phyloP scores from a whole-genome alignment of 2,329 filamentous ascomycete genomes.

The Phyllosticta capitalensis region DNA sequence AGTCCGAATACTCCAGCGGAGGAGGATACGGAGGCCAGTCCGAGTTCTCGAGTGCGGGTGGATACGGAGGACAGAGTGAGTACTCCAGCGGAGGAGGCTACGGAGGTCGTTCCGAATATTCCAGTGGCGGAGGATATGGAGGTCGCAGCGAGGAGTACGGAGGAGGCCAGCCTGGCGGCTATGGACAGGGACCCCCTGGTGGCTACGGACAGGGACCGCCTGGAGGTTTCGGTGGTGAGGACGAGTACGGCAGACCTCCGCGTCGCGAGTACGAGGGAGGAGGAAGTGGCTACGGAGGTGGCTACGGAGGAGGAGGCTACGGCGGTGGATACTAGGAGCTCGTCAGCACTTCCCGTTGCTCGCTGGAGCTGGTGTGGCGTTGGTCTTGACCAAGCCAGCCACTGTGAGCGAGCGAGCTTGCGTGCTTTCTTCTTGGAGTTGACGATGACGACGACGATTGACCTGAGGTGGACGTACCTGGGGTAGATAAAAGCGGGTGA shows the following conservation, averaged over 20 bases:
- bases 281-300: neutral
- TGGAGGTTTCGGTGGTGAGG: constrained; percentile 8
- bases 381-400: too few relatives aligned
- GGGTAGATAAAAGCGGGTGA: too few relatives aligned
- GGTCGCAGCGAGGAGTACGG: constrained; percentile 13
- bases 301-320: neutral
- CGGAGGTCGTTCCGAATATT: neutral
- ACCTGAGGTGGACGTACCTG: too few relatives aligned
- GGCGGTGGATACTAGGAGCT: neutral
- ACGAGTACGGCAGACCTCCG: constrained; percentile 8
- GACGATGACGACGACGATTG: too few relatives aligned
- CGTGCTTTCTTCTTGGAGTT: too few relatives aligned
- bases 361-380: too few relatives aligned
- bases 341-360: too few relatives aligned
- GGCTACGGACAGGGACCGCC: neutral
- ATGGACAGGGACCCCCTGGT: neutral
- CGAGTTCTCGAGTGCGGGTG: constrained; percentile 1
- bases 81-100: constrained; percentile 3
- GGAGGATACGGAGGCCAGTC: constrained; percentile 4
- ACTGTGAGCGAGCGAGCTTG: too few relatives aligned
- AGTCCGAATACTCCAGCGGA: neutral
- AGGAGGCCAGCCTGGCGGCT: constrained; percentile 13
- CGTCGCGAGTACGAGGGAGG: constrained; percentile 1
- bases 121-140: constrained; percentile 13
- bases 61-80: neutral